Percentiles rank a stretch among this genome's conserved stretches.
These are phyloP conservation scores for Fusarium praegraminearum DNA, from an alignment of 2,329 filamentous ascomycete genomes.

Conservation along the genomic window DNA sequence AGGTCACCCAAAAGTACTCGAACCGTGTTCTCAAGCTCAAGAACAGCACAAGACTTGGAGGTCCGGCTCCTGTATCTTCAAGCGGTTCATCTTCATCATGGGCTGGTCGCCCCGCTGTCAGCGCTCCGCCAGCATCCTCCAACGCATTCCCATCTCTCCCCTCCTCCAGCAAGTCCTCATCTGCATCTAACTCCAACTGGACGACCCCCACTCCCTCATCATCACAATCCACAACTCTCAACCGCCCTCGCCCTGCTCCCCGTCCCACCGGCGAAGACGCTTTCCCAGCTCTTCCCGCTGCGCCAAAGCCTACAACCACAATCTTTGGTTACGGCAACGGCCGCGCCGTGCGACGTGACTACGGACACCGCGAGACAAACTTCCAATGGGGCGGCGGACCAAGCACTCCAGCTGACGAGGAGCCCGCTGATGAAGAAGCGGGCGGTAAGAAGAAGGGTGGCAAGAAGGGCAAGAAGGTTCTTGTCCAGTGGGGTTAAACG, in stretches of 20 bases:
- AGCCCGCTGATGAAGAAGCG: constrained; percentile 46
- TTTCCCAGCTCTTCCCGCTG: constrained; percentile 86
- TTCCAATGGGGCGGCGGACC: constrained; percentile 64
- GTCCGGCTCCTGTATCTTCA: constrained; percentile 48
- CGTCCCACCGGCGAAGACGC: constrained; percentile 64
- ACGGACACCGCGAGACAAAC: constrained; percentile 60
- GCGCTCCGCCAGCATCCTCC: constrained; percentile 43
- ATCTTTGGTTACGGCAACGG: constrained; percentile 72
- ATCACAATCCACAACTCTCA: constrained; percentile 47
- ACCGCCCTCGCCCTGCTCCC: constrained; percentile 34
- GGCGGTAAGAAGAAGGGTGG: constrained; percentile 66
- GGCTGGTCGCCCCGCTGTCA: constrained; percentile 35
- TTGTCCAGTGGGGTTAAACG: constrained; percentile 70
- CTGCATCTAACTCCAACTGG: constrained; percentile 50
- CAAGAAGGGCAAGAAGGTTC: constrained; percentile 71
- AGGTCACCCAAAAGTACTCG: constrained; percentile 62
- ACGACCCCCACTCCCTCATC: constrained; percentile 36
- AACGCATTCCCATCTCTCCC: constrained; percentile 61
- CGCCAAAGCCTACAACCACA: constrained; percentile 74
- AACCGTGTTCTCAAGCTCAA: constrained; percentile 70
- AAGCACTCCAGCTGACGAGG: constrained; percentile 45
- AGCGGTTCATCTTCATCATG: constrained; percentile 41
- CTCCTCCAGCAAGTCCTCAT: constrained; percentile 38
- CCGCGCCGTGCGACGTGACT: constrained; percentile 65
- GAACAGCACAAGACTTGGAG: constrained; percentile 65